phyloP scores from a whole-genome alignment of 148 eudicot genomes.

The Chenopodium suecicum region DNA sequence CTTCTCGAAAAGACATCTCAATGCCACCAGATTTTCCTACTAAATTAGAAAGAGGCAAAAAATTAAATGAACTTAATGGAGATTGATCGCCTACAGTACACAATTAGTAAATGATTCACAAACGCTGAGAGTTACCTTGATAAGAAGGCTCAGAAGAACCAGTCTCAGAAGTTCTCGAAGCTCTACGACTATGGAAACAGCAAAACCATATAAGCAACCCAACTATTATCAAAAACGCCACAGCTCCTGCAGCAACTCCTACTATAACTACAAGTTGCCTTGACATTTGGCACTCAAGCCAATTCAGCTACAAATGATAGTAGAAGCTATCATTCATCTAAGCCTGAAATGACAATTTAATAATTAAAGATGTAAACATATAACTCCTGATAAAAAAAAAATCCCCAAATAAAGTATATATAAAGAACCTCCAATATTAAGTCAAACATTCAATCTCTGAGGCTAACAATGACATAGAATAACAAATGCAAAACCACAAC shows the following conservation, averaged over 20 bases:
- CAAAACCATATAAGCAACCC: conserved; percentile 62
- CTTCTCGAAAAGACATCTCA: conserved; percentile 71
- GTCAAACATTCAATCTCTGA: conserved; percentile 11
- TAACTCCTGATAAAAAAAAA: background rate
- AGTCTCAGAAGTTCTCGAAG: conserved; percentile 79
- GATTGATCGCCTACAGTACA: background rate
- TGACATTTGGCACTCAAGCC: conserved; percentile 74
- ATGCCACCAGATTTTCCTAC: conserved; percentile 56
- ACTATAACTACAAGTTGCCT: conserved; percentile 80
- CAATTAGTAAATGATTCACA: background rate
- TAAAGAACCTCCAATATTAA: conserved; percentile 9
- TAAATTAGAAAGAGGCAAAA: conserved; percentile 21
- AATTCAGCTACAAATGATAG: conserved; percentile 40
- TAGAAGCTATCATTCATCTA: conserved; percentile 36
- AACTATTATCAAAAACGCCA: conserved; percentile 64
- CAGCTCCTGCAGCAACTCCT: conserved; percentile 99
- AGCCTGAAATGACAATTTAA: conserved; percentile 36
- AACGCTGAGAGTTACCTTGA: conserved; percentile 52
- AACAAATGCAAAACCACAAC: conserved; percentile 14
- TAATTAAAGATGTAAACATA: background rate
- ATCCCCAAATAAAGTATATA: background rate
- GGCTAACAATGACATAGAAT: background rate
- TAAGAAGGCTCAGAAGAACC: conserved; percentile 89
- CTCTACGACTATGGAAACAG: conserved; percentile 43
- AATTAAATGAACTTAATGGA: conserved; percentile 6